Evolutionary conservation across 345 rosid genomes (phyloP), one percentile per base, ranked within the genome.

Genomic region (Eucalyptus viminalis): DNA sequence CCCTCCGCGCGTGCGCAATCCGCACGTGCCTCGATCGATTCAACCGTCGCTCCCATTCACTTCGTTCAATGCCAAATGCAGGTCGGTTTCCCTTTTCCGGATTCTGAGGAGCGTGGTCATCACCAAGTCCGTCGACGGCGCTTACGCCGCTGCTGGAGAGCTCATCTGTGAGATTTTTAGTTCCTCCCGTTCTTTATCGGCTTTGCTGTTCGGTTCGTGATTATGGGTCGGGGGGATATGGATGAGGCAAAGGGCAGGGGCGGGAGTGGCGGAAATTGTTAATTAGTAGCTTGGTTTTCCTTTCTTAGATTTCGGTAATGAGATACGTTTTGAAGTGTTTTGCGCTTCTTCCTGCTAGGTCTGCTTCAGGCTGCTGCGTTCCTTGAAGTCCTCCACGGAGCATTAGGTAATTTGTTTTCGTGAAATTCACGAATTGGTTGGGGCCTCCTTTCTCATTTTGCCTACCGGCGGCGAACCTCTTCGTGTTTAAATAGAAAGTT

Each of bases 371-470:
- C 90, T 62, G 92, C 40, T 91, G 90, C 97, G 22, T 91, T 97
- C 91, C 88, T 95, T 93, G 99, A 97, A 92, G 96, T 96, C 86
- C 86, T 97, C 88, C 98, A 97, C 91, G 99, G 97, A 93, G 99
- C 96, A 40, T 53, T 94, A 43, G 99, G 99, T 97, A 87, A 87
- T 37, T 60, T 31, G 47, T 14, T 47, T 54, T 17, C 27, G 0
- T 19, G 19, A 31, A 11, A 37, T 72, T 72, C 83, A 6, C 14
- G 45, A 69, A 69, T 69, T 69, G 19, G 37, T 69, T 69, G 43
- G 80, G 80, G 6, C 10, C 40, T 69, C 43, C 43, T 8, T 69
- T 69, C 3, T 69, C 44, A 69, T 76, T 76, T 21, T 37, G 27
- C 27, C 14, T 37, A 2, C 14, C 27, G 22, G 83, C 14, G 43